phyloP scores from a whole-genome alignment of 148 eudicot genomes.

The Vaccinium vitisidaea region DNA sequence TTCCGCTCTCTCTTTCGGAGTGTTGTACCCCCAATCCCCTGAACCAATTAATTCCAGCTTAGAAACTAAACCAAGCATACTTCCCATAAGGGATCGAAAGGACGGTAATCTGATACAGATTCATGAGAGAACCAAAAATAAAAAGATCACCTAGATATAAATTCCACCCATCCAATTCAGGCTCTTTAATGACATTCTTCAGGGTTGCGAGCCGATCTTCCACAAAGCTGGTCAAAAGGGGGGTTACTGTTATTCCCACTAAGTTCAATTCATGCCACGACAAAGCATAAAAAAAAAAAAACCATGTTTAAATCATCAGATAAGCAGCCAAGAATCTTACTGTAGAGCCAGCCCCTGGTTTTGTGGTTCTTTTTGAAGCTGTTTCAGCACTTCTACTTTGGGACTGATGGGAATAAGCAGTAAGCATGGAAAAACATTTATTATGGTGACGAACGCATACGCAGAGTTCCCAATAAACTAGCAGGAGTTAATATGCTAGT shows the following conservation, averaged over 20 bases:
- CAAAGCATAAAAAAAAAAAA: neutral
- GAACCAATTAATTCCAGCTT: conserved; percentile 26
- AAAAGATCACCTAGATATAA: conserved; percentile 70
- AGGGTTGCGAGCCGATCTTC: conserved; percentile 93
- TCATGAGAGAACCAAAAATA: neutral
- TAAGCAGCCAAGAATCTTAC: conserved; percentile 48
- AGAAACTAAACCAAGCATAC: conserved; percentile 2
- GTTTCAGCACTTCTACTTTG: conserved; percentile 89
- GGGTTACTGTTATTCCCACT: neutral
- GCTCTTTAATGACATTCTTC: conserved; percentile 91
- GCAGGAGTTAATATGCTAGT: conserved; percentile 4
- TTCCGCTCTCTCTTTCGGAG: conserved; percentile 75
- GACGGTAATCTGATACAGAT: neutral
- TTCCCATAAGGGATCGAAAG: conserved; percentile 1
- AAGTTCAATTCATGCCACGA: neutral
- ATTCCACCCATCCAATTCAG: conserved; percentile 81
- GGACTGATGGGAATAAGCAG: conserved; percentile 50
- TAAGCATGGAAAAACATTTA: neutral
- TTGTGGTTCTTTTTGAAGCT: conserved; percentile 86
- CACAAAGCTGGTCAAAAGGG: conserved; percentile 65
- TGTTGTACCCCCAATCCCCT: conserved; percentile 98
- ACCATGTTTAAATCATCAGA: neutral
- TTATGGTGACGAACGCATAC: neutral
- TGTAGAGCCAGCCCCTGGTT: conserved; percentile 79
- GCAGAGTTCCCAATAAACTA: neutral